Evolutionary conservation across 176 grass and related monocot species (phyloP).

Genomic region (Triticum dicoccoides): DNA sequence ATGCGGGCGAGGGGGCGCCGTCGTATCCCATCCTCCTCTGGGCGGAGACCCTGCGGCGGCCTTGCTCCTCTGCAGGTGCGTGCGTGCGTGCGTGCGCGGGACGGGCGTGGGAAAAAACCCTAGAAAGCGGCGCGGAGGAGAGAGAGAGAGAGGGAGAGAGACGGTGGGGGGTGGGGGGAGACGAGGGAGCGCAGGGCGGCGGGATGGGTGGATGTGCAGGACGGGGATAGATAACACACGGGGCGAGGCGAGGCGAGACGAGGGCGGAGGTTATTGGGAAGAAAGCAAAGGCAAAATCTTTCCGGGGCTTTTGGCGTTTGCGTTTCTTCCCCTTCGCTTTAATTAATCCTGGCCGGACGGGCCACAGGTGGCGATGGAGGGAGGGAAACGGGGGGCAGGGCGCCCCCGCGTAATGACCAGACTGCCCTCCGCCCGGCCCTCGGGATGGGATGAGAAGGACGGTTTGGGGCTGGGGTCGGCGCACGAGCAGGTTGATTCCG

Average conservation of each 20-base stretch:
- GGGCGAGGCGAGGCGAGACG: not conserved
- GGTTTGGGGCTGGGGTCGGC: not conserved
- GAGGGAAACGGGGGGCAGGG: not conserved
- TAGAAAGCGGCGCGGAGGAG: constrained; percentile 33
- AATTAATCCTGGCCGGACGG: constrained; percentile 19
- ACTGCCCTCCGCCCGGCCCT: not conserved
- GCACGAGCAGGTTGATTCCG: not conserved
- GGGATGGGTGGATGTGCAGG: not conserved
- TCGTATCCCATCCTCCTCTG: constrained; percentile 55
- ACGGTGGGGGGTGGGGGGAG: not conserved
- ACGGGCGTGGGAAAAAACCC: constrained; percentile 36
- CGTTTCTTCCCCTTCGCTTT: not conserved
- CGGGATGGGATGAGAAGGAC: not conserved
- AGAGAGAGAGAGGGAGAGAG: not conserved
- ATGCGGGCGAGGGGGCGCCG: constrained; percentile 33
- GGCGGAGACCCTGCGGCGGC: not conserved
- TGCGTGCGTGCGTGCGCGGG: not conserved
- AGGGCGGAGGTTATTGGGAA: not conserved
- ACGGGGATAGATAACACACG: constrained; percentile 39
- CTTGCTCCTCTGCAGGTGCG: not conserved
- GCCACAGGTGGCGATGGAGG: not conserved
- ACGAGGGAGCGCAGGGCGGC: not conserved
- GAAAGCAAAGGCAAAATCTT: constrained; percentile 24
- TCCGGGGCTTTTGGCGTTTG: constrained; percentile 10
- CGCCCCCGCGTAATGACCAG: not conserved